Evolutionary conservation across 306 rosid genomes (phyloP).

Genomic region (Vicia villosa): DNA sequence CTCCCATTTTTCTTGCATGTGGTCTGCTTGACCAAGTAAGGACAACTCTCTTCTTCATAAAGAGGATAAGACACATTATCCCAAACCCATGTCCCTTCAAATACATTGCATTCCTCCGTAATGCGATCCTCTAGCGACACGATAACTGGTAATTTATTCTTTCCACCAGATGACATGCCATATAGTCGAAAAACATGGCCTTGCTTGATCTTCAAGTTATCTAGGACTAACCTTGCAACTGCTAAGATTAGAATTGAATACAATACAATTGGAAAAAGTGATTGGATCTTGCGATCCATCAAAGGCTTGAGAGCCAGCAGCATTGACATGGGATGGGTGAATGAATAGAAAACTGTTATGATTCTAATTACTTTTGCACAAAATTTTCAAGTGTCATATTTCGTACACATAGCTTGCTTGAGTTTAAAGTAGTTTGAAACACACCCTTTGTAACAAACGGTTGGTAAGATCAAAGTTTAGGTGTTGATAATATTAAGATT

Average conservation of each 20-base stretch:
- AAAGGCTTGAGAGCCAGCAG: slow-evolving; percentile 42
- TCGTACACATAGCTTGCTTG: slow-evolving; percentile 40
- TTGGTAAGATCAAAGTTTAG: slow-evolving; percentile 63
- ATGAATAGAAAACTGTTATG: neutral
- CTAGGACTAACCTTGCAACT: slow-evolving; percentile 56
- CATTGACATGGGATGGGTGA: slow-evolving; percentile 45
- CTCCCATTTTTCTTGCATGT: slow-evolving; percentile 90
- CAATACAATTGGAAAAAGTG: slow-evolving; percentile 59
- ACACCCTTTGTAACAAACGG: slow-evolving; percentile 64
- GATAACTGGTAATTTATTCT: slow-evolving; percentile 39
- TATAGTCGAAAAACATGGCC: slow-evolving; percentile 44
- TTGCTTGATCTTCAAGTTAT: slow-evolving; percentile 56
- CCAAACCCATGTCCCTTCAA: slow-evolving; percentile 93
- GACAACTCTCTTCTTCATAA: slow-evolving; percentile 73
- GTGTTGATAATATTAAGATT: slow-evolving; percentile 32
- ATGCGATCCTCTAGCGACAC: slow-evolving; percentile 59
- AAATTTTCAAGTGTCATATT: slow-evolving; percentile 10
- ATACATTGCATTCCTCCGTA: slow-evolving; percentile 62
- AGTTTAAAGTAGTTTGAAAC: slow-evolving; percentile 46
- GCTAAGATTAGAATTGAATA: slow-evolving; percentile 68
- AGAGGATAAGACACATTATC: slow-evolving; percentile 75
- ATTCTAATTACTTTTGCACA: slow-evolving; percentile 19
- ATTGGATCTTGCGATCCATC: slow-evolving; percentile 55
- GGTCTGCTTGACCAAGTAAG: slow-evolving; percentile 84
- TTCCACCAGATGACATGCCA: slow-evolving; percentile 41